Evolutionary conservation across 371 early-diverging fungal species (phyloP), one percentile per base, ranked within the genome.

Genomic region (Circinella minor): DNA sequence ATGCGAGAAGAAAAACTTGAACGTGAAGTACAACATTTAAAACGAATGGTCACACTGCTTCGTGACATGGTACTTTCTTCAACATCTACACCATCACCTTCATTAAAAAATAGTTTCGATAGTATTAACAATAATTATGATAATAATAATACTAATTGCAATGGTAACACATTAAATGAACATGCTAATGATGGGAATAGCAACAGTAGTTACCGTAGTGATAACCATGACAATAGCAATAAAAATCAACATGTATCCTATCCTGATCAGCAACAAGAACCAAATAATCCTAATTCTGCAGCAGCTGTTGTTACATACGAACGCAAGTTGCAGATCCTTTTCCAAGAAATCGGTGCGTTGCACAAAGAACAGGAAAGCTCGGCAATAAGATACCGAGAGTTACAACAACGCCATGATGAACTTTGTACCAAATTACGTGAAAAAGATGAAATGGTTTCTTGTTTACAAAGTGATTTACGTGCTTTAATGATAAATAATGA

Each of bases 321-420:
- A 27, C 63, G 49, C 48, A 46, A 63, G 63, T 36, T 63, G 63
- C 63, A 63, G 48, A 46, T 63, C 63, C 43, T 63, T 3, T 63
- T 63, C 17, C 48, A 63, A 63, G 63, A 63, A 34, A 63, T 63
- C 48, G 47, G 49, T 34, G 48, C 27, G 47, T 43, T 63, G 13
- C 49, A 46, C 34, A 43, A 36, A 27, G 48, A 63, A 34, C 63
- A 63, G 48, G 43, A 18, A 10, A 18, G 17, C 7, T 39, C 47
- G 46, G 47, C 63, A 46, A 20, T 15, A 27, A 46, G 9, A 11
- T 36, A 63, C 34, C 36, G 36, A 34, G 48, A 36, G 37, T 27
- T 63, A 39, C 20, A 48, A 13, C 63, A 63, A 47, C 63, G 63
- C 0, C 63, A 63, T 10, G 48, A 63, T 15, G 13, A 18, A 11